A percentile compares a stretch with the other conserved stretches of the same genome.
These are phyloP conservation scores for Agaricus sinodeliciosus DNA, from an alignment of 768 basidiomycete genomes.

Conservation along the genomic window DNA sequence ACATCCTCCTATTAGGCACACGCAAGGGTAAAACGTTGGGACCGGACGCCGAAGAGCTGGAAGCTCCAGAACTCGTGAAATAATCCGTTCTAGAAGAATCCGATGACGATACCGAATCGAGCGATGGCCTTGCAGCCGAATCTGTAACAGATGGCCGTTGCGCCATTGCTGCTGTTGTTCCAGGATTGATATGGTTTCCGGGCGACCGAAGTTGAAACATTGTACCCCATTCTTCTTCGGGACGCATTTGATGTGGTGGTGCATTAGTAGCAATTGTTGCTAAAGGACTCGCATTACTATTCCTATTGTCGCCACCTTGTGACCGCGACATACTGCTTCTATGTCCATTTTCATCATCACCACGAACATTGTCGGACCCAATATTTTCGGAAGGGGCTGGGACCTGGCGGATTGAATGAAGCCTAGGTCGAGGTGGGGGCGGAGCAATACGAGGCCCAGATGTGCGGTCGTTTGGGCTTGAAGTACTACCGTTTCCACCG, in stretches of 20 bases:
- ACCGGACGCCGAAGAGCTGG: neutral
- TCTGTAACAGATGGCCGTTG: neutral
- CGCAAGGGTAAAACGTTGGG: neutral
- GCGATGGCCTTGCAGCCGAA: neutral
- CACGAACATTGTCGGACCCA: neutral
- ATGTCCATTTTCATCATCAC: neutral
- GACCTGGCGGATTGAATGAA: neutral
- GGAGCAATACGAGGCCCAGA: slow-evolving; percentile 5
- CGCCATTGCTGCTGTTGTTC: neutral
- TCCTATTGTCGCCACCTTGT: neutral
- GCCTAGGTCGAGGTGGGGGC: slow-evolving; percentile 2
- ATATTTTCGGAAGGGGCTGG: neutral
- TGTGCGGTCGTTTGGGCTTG: neutral
- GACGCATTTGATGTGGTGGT: neutral
- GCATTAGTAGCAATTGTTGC: neutral
- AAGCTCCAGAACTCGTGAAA: slow-evolving; percentile 1
- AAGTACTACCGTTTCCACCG: neutral
- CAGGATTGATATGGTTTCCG: neutral
- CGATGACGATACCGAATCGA: slow-evolving; percentile 4
- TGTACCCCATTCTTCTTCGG: neutral
- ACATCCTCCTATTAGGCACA: neutral
- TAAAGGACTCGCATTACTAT: neutral
- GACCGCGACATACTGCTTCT: slow-evolving; percentile 5
- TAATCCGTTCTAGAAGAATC: slow-evolving; percentile 4
- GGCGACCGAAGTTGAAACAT: neutral